Base-by-base conservation (phyloP, 805 yeast genomes). In the Danielia oregonensis region DNA sequence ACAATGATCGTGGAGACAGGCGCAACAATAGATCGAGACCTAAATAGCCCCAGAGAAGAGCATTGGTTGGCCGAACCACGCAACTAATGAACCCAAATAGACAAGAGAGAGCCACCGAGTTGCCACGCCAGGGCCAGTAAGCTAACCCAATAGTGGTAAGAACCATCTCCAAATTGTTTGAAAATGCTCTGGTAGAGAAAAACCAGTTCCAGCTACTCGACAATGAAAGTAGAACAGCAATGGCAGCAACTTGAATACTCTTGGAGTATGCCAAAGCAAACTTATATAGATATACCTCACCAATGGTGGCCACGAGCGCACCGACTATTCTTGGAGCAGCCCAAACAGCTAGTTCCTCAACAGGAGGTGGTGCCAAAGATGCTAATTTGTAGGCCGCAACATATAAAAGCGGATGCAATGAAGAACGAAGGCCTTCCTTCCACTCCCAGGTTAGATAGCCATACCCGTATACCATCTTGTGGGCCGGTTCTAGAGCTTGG, bases 391-490 rank as follows among this genome's bases (percentile, higher is more conserved):
- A 67, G 0, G 63, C 69, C 1, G 53, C 35, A 1, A 78, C 76
- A 52, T 85, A 87, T 1, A 91, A 35, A 27, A 82, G 59, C 0
- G 98, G 97, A 48, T 88, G 91, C 0, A 83, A 57, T 35, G 85
- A 81, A 7, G 95, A 82, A 40, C 99, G 61, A 4, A 93, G 60
- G 0, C 79, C 81, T 30, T 70, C 65, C 16, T 61, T 55, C 98
- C 98, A 93, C 59, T 93, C 99, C 99, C 99, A 93, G 0, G 97
- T 87, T 24, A 78, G 54, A 47, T 77, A 76, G 0, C 98, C 98
- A 43, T 80, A 82, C 2, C 93, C 89, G 55, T 70, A 87, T 0
- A 82, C 82, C 24, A 70, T 62, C 4, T 51, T 37, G 57, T 88
- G 96, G 0, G 97, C 98, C 0, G 96, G 96, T 51, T 93, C 98